phyloP scores from a whole-genome alignment of 306 rosid species.

The Carpinus fangiana region DNA sequence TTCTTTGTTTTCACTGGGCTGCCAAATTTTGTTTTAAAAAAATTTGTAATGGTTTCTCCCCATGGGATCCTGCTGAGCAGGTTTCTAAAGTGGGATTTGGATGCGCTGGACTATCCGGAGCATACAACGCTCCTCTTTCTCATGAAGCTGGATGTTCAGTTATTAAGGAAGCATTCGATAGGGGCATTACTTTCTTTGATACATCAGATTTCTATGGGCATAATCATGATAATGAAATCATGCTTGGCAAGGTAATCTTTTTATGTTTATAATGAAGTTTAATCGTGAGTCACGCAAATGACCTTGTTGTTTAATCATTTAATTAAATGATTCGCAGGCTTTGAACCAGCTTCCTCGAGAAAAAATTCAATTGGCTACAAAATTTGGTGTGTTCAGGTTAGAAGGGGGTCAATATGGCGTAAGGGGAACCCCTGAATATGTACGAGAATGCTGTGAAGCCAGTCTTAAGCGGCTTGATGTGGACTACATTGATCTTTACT shows the following conservation, averaged over 20 bases:
- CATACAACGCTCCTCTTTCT: conserved; percentile 58
- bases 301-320: not conserved
- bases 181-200: conserved; percentile 72
- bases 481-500: conserved; percentile 57
- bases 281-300: not conserved
- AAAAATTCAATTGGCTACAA: conserved; percentile 66
- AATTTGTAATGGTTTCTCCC: no score
- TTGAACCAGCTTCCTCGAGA: conserved; percentile 69
- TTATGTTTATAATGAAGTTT: not conserved
- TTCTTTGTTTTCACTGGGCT: no score
- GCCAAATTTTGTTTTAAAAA: no score
- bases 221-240: conserved; percentile 62
- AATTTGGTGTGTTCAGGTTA: conserved; percentile 46
- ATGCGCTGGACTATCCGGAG: conserved; percentile 71
- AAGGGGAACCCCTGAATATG: conserved; percentile 64
- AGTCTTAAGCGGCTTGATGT: conserved; percentile 57
- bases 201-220: conserved; percentile 66
- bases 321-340: conserved; percentile 38
- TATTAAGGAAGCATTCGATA: conserved; percentile 62
- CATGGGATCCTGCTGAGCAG: conserved; percentile 28
- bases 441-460: conserved; percentile 63
- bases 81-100: conserved; percentile 89
- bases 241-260: conserved; percentile 68
- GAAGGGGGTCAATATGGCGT: conserved; percentile 27
- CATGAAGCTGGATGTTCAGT: conserved; percentile 65